phyloP scores from a whole-genome alignment of 306 rosid species.

The Canavalia ensiformis region DNA sequence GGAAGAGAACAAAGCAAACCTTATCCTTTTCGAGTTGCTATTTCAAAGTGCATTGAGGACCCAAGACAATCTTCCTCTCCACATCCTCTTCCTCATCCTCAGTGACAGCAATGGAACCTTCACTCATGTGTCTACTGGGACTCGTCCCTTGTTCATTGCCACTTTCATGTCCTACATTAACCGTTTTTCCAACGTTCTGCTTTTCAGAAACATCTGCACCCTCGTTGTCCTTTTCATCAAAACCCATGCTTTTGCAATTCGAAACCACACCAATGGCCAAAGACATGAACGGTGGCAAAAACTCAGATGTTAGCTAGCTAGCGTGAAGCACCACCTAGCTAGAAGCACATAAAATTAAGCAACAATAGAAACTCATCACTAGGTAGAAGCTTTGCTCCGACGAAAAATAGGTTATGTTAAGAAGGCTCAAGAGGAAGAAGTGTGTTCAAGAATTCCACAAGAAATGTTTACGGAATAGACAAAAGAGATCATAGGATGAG shows the following conservation, averaged over 20 bases:
- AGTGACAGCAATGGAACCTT: constrained; percentile 62
- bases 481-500: constrained; percentile 18
- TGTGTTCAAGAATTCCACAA: constrained; percentile 42
- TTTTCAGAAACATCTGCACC: constrained; percentile 43
- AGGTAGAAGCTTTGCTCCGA: constrained; percentile 35
- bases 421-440: constrained; percentile 18
- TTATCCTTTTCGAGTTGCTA: constrained; percentile 89
- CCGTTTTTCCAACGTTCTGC: constrained; percentile 27
- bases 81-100: constrained; percentile 84
- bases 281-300: constrained; percentile 59
- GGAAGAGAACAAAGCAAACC: constrained; percentile 56
- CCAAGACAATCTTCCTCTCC: constrained; percentile 73
- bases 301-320: constrained; percentile 37
- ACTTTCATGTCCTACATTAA: constrained; percentile 46
- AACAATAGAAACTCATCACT: constrained; percentile 48
- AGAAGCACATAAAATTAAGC: neutral
- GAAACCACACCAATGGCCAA: constrained; percentile 61
- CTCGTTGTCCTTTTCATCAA: constrained; percentile 60
- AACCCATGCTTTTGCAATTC: constrained; percentile 68
- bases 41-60: constrained; percentile 86
- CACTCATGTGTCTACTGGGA: constrained; percentile 60
- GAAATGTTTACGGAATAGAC: constrained; percentile 17
- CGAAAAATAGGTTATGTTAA: neutral
- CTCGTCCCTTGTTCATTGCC: constrained; percentile 43
- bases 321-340: constrained; percentile 24